These are phyloP conservation scores for Brasenia schreberi DNA, from an alignment of 164 flowering plant genomes.

Conservation along the genomic window DNA sequence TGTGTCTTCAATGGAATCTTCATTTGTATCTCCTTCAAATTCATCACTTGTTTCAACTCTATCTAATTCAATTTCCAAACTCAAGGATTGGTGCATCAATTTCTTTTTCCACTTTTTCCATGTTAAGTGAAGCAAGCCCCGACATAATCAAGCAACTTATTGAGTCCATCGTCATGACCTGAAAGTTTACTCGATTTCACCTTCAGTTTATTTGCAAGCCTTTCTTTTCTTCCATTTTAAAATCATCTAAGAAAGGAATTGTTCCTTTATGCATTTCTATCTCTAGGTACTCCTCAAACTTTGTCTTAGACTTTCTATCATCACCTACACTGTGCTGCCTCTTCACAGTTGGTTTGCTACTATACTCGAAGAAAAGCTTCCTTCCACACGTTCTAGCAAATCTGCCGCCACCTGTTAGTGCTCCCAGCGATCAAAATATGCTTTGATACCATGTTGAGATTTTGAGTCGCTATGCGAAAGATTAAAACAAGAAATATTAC, in stretches of 20 bases:
- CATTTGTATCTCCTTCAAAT: not conserved
- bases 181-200: constrained; percentile 50
- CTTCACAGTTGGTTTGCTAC: constrained; percentile 1
- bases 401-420: too few relatives aligned
- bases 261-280: constrained; percentile 23
- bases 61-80: not conserved
- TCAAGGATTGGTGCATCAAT: not conserved
- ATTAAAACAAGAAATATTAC: too few relatives aligned
- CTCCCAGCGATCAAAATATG: too few relatives aligned
- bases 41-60: not conserved
- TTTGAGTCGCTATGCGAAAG: too few relatives aligned
- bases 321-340: constrained; percentile 12
- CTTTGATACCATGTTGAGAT: too few relatives aligned
- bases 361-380: too few relatives aligned
- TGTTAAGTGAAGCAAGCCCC: not conserved
- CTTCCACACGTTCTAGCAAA: too few relatives aligned
- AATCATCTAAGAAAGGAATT: constrained; percentile 42
- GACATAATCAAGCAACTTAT: constrained; percentile 23
- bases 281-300: constrained; percentile 61
- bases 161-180: constrained; percentile 50
- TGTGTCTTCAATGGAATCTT: not conserved
- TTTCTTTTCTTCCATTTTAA: constrained; percentile 44
- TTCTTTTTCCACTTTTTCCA: not conserved
- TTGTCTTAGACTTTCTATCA: constrained; percentile 24
- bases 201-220: constrained; percentile 73